Percentiles rank a stretch among this genome's conserved stretches.
These are phyloP conservation scores for Fusarium irregulare DNA, from an alignment of 2,329 filamentous ascomycete species.

Conservation along the genomic window DNA sequence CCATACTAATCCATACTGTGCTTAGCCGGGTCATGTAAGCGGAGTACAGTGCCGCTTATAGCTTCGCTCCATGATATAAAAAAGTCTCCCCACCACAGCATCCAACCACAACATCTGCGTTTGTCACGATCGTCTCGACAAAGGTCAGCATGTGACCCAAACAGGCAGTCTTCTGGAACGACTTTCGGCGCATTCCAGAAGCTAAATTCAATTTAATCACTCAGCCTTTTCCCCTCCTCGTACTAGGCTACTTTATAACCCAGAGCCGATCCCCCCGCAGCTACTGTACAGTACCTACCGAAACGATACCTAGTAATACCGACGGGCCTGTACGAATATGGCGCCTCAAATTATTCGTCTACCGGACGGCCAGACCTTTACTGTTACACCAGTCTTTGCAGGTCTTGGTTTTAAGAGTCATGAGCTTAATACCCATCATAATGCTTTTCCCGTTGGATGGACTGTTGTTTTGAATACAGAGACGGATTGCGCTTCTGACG, in stretches of 20 bases:
- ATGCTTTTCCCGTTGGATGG: slow-evolving; percentile 87
- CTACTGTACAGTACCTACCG: not conserved
- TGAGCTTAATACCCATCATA: slow-evolving; percentile 75
- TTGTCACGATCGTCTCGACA: slow-evolving; percentile 46
- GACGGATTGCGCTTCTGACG: slow-evolving; percentile 36
- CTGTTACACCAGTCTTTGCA: slow-evolving; percentile 88
- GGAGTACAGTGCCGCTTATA: not conserved
- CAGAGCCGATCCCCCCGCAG: slow-evolving; percentile 40
- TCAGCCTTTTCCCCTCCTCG: slow-evolving; percentile 29
- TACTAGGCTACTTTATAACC: slow-evolving; percentile 43
- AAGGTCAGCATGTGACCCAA: slow-evolving; percentile 44
- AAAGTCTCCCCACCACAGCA: slow-evolving; percentile 39
- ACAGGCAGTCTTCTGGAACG: slow-evolving; percentile 45
- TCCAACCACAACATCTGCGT: slow-evolving; percentile 48
- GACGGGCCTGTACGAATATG: slow-evolving; percentile 45
- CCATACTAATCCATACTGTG: slow-evolving; percentile 4
- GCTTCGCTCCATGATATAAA: not conserved
- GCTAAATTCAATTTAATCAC: not conserved
- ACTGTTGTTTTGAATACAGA: slow-evolving; percentile 85
- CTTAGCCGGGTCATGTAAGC: fast-evolving
- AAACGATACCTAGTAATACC: slow-evolving; percentile 11
- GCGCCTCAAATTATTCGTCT: slow-evolving; percentile 69
- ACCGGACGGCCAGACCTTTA: slow-evolving; percentile 87
- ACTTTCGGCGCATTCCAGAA: slow-evolving; percentile 38
- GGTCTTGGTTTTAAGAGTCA: slow-evolving; percentile 90